These are phyloP conservation scores for Coemansia sp. DNA, from an alignment of 371 early-diverging fungal species.

Conservation along the genomic window DNA sequence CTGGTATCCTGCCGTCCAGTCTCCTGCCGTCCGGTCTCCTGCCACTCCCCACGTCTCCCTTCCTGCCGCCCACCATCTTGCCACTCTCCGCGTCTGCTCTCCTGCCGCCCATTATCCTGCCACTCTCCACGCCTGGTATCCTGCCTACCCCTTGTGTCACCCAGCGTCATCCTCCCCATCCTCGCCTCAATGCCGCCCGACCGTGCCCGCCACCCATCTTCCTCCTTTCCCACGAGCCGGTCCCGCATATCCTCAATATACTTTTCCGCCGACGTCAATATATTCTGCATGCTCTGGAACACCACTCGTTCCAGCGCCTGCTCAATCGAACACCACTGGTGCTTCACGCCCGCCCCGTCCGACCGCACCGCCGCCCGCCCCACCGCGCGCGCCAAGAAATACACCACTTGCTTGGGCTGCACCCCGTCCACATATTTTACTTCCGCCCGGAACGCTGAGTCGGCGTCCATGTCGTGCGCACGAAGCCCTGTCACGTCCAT, in stretches of 20 bases:
- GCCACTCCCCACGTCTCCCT: neutral
- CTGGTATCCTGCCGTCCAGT: no score
- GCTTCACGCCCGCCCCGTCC: slow-evolving; percentile 64
- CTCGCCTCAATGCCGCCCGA: slow-evolving; percentile 18
- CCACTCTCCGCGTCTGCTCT: neutral
- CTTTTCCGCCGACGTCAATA: slow-evolving; percentile 26
- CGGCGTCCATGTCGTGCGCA: slow-evolving; percentile 67
- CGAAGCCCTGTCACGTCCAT: slow-evolving; percentile 72
- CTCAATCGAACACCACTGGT: slow-evolving; percentile 59
- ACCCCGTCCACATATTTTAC: slow-evolving; percentile 79
- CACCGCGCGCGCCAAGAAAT: slow-evolving; percentile 68
- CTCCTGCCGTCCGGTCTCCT: neutral
- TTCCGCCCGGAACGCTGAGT: slow-evolving; percentile 75
- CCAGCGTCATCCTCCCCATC: slow-evolving; percentile 28
- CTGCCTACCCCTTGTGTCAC: slow-evolving; percentile 6
- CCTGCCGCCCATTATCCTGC: slow-evolving; percentile 6
- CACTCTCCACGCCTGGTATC: neutral
- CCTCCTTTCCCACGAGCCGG: neutral
- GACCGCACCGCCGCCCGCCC: slow-evolving; percentile 58
- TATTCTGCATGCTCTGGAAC: neutral
- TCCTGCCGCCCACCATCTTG: neutral
- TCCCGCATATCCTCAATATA: neutral
- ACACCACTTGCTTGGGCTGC: slow-evolving; percentile 77
- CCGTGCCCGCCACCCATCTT: slow-evolving; percentile 27
- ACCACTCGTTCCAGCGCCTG: slow-evolving; percentile 11